These are phyloP conservation scores for Coffea humblotiana DNA, from an alignment of 305 asterid genomes.

Conservation along the genomic window DNA sequence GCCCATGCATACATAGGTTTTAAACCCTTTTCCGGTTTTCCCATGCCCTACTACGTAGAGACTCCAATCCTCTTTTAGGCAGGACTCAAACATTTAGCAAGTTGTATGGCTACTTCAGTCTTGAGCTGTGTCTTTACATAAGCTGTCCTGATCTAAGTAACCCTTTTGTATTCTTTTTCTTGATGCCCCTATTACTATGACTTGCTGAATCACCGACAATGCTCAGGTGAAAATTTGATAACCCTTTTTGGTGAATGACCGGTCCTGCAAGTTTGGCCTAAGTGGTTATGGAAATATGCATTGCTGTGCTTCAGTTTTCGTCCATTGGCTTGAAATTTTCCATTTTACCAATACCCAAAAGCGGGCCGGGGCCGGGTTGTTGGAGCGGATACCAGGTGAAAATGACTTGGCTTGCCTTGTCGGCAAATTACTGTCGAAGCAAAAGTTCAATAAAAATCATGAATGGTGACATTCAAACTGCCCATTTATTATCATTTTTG, in stretches of 20 bases:
- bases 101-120: not conserved
- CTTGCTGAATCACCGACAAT: not conserved
- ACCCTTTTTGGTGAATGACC: not conserved
- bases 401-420: not conserved
- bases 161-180: not conserved
- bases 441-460: not conserved
- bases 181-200: not conserved
- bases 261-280: not conserved
- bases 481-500: not conserved
- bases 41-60: slow-evolving; percentile 3
- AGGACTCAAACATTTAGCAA: not conserved
- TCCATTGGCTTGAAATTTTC: not conserved
- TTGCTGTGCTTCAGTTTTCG: not conserved
- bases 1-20: not conserved
- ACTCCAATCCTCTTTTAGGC: not conserved
- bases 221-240: not conserved
- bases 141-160: not conserved
- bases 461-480: not conserved
- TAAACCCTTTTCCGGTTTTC: not conserved
- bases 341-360: not conserved
- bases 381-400: slow-evolving; percentile 7
- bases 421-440: not conserved
- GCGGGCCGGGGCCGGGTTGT: not conserved
- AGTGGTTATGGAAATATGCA: not conserved
- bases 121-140: not conserved